These are phyloP conservation scores for Ceratocystis alfenasii DNA, from an alignment of 2,329 filamentous ascomycete genomes.

Conservation along the genomic window DNA sequence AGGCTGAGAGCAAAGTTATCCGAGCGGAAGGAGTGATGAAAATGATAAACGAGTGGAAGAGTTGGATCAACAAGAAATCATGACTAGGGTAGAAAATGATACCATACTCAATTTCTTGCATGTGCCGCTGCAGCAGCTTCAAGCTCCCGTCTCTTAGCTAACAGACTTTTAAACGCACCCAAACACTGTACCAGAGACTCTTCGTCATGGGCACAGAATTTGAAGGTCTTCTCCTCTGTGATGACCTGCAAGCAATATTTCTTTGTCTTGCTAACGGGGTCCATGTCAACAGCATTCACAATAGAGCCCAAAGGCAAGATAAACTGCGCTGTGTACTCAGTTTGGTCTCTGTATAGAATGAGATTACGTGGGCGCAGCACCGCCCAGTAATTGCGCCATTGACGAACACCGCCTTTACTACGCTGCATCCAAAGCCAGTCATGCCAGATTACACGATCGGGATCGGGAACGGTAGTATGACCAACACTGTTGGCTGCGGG, in stretches of 20 bases:
- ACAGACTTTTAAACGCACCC: constrained; percentile 78
- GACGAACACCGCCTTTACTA: constrained; percentile 67
- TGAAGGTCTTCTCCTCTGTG: constrained; percentile 75
- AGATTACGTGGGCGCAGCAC: constrained; percentile 77
- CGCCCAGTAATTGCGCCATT: constrained; percentile 93
- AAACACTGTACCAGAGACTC: constrained; percentile 73
- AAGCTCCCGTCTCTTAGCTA: constrained; percentile 56
- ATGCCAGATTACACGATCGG: constrained; percentile 86
- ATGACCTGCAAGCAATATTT: constrained; percentile 83
- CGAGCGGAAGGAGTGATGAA: not conserved
- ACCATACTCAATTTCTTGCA: not conserved
- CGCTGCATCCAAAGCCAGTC: constrained; percentile 79
- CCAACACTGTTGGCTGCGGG: not conserved
- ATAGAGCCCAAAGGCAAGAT: constrained; percentile 69
- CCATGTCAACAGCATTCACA: constrained; percentile 84
- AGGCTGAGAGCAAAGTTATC: not conserved
- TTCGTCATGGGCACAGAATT: constrained; percentile 67
- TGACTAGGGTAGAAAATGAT: too few relatives aligned
- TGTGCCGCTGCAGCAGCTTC: constrained; percentile 29
- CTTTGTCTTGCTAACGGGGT: constrained; percentile 75
- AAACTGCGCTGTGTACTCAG: constrained; percentile 76
- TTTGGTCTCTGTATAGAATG: constrained; percentile 83
- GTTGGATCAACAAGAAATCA: constrained; percentile 9
- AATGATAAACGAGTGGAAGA: constrained; percentile 1
- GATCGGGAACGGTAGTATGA: constrained; percentile 45